Percentiles rank a stretch among this genome's conserved stretches.
phyloP scores from a whole-genome alignment of 2,329 filamentous ascomycete species.

The Clarireedia homoeocarpa region DNA sequence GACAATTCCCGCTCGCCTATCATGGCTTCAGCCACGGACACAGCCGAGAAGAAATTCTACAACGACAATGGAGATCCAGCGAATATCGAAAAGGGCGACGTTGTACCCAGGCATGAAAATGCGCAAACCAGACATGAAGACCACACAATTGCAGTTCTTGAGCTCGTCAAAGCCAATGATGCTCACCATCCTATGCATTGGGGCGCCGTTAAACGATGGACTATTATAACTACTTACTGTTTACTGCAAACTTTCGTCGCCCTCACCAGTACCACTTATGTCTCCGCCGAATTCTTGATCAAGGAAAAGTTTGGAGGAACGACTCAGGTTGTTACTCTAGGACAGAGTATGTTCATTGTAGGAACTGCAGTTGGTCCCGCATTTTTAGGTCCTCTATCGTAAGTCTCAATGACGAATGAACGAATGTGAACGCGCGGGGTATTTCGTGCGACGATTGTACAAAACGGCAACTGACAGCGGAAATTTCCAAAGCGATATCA shows the following conservation, averaged over 20 bases:
- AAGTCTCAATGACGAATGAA: slow-evolving; percentile 16
- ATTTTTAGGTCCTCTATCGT: slow-evolving; percentile 35
- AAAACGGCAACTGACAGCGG: no score
- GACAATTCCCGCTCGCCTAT: not conserved
- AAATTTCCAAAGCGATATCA: slow-evolving; percentile 30
- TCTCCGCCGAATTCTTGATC: slow-evolving; percentile 33
- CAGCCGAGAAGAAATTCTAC: slow-evolving; percentile 3
- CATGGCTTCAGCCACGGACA: slow-evolving; percentile 5
- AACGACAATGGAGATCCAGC: slow-evolving; percentile 1
- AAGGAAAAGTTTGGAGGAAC: slow-evolving; percentile 32
- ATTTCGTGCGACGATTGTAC: no score
- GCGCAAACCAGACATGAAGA: slow-evolving; percentile 5
- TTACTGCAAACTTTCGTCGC: slow-evolving; percentile 32
- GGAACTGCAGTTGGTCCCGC: slow-evolving; percentile 35
- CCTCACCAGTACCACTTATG: slow-evolving; percentile 24
- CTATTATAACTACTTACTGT: slow-evolving; percentile 20
- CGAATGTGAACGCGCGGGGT: no score
- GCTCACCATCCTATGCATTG: slow-evolving; percentile 25
- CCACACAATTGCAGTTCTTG: slow-evolving; percentile 19
- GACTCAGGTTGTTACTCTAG: slow-evolving; percentile 33
- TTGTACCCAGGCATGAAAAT: slow-evolving; percentile 3
- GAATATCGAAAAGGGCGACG: slow-evolving; percentile 1
- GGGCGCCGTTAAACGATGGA: slow-evolving; percentile 22
- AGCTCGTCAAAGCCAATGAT: slow-evolving; percentile 23
- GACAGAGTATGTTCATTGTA: slow-evolving; percentile 37